These are phyloP conservation scores for Piper longum DNA, from an alignment of 164 flowering plant genomes.

Conservation along the genomic window DNA sequence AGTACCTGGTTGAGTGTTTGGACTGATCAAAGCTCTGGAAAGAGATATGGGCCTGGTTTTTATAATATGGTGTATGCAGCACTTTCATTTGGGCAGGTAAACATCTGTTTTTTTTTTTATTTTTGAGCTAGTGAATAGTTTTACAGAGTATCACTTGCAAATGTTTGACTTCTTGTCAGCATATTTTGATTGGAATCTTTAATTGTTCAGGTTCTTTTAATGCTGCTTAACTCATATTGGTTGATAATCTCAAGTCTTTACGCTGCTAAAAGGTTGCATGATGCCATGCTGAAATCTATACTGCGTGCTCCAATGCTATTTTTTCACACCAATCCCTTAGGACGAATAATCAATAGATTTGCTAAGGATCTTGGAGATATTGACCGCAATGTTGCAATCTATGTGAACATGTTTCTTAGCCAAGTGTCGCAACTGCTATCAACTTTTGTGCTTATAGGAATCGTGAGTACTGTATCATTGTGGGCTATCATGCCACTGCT, in stretches of 20 bases:
- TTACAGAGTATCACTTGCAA: neutral
- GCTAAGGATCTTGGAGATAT: constrained; percentile 96
- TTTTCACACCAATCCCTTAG: constrained; percentile 93
- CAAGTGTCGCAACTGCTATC: constrained; percentile 81
- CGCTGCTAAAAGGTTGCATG: constrained; percentile 89
- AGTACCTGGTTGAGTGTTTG: constrained; percentile 97
- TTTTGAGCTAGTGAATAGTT: neutral
- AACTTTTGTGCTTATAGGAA: constrained; percentile 85
- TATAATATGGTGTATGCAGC: constrained; percentile 64
- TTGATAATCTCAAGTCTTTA: constrained; percentile 78
- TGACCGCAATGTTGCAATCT: constrained; percentile 76
- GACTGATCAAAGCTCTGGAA: constrained; percentile 56
- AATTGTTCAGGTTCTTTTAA: constrained; percentile 56
- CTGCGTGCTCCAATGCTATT: constrained; percentile 97
- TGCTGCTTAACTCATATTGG: constrained; percentile 79
- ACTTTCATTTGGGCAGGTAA: constrained; percentile 80
- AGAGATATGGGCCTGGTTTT: constrained; percentile 40
- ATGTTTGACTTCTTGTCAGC: neutral
- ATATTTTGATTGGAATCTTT: neutral
- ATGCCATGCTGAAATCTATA: constrained; percentile 78
- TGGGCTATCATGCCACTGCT: constrained; percentile 98
- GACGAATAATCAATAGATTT: constrained; percentile 89
- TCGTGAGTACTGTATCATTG: constrained; percentile 87
- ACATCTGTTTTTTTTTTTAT: neutral
- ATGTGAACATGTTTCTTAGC: constrained; percentile 65